These are phyloP conservation scores for Davidsoniella virescens DNA, from an alignment of 2,329 filamentous ascomycete genomes.

Conservation along the genomic window DNA sequence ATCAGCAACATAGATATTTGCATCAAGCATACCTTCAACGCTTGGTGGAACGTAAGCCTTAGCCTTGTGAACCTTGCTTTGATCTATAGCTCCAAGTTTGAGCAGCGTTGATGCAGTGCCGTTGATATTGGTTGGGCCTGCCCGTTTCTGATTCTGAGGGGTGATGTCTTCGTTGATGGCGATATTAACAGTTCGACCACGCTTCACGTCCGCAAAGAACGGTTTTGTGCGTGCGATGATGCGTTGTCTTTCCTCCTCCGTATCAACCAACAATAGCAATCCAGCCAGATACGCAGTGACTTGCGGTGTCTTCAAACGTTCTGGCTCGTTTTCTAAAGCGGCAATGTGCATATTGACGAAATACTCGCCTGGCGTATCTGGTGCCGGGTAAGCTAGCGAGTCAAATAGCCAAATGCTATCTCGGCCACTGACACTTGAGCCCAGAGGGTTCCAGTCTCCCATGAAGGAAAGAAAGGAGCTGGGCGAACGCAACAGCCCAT, in stretches of 20 bases:
- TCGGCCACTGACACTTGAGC: constrained; percentile 40
- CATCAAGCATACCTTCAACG: constrained; percentile 38
- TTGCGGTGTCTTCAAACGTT: no score
- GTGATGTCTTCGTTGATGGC: background rate
- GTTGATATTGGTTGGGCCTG: constrained; percentile 56
- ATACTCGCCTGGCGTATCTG: background rate
- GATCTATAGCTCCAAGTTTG: constrained; percentile 28
- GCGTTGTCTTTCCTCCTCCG: constrained; percentile 39
- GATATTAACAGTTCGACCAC: constrained; percentile 42
- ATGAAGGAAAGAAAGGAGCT: constrained; percentile 30
- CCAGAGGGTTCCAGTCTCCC: constrained; percentile 38
- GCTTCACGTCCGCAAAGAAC: constrained; percentile 61
- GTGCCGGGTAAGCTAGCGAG: constrained; percentile 38
- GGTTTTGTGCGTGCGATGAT: constrained; percentile 56
- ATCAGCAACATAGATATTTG: constrained; percentile 59
- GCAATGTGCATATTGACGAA: background rate
- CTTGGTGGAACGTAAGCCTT: constrained; percentile 33
- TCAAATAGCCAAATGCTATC: constrained; percentile 82
- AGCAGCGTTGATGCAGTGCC: constrained; percentile 54
- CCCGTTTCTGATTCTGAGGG: constrained; percentile 21
- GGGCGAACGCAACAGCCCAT: background rate
- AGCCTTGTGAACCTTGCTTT: constrained; percentile 31
- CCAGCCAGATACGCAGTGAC: constrained; percentile 25
- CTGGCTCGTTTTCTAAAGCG: background rate
- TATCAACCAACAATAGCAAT: constrained; percentile 47